Percentiles rank a stretch among this genome's conserved stretches.
These are phyloP conservation scores for Gymnopus androsaceus DNA, from an alignment of 1,284 basidiomycete genomes.

Conservation along the genomic window DNA sequence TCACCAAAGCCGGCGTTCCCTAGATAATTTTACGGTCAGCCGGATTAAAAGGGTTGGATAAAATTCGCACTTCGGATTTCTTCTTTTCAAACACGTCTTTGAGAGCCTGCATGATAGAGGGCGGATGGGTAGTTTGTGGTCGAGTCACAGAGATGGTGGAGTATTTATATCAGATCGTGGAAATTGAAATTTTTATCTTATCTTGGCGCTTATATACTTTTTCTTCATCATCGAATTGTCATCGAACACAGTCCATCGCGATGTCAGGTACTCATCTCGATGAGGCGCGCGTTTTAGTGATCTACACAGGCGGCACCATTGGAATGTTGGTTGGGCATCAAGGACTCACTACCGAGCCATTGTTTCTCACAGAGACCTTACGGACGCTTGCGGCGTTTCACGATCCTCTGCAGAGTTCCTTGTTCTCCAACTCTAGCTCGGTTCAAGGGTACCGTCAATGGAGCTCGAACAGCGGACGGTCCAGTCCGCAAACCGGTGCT, in stretches of 20 bases:
- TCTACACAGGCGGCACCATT: conserved; percentile 85
- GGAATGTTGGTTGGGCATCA: conserved; percentile 81
- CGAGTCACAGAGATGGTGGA: conserved; percentile 14
- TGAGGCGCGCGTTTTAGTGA: conserved; percentile 79
- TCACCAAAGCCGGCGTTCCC: conserved; percentile 76
- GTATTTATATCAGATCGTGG: conserved; percentile 10
- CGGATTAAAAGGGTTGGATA: not conserved
- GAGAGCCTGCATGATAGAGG: conserved; percentile 68
- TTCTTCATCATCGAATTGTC: not conserved
- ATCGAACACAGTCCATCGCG: too few species aligned
- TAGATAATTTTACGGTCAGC: conserved; percentile 29
- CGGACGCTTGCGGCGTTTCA: conserved; percentile 83
- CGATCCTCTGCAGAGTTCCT: conserved; percentile 78
- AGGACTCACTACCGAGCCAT: conserved; percentile 67
- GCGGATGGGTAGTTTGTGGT: conserved; percentile 10
- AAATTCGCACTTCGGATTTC: conserved; percentile 57
- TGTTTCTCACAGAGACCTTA: conserved; percentile 82
- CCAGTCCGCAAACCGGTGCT: conserved; percentile 42
- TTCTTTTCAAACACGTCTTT: conserved; percentile 75
- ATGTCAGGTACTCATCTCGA: conserved; percentile 54
- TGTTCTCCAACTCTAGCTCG: conserved; percentile 73
- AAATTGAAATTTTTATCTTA: conserved; percentile 1
- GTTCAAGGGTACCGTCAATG: conserved; percentile 76
- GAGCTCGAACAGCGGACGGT: conserved; percentile 57
- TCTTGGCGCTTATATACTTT: not conserved